These are phyloP conservation scores for Tolypocladium amazonense DNA, from an alignment of 2,329 filamentous ascomycete genomes.

Conservation along the genomic window DNA sequence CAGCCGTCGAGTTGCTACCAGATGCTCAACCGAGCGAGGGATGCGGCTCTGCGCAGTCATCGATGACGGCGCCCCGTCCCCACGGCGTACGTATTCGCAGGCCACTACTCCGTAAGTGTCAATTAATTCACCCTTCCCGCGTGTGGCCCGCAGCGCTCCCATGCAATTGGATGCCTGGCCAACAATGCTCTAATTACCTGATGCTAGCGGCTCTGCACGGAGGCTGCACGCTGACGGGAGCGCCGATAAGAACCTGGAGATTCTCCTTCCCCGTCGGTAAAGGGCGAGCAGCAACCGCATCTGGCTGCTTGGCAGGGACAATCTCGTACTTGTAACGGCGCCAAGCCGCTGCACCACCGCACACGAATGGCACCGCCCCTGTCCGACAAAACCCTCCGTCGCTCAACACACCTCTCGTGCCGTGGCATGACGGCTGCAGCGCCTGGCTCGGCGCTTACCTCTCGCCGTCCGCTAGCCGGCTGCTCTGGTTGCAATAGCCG, in stretches of 20 bases:
- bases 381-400: not conserved
- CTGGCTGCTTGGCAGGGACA: not conserved
- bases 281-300: not conserved
- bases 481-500: no score
- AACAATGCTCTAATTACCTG: not conserved
- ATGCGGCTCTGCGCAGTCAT: not conserved
- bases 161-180: no score
- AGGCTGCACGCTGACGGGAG: not conserved
- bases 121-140: not conserved
- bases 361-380: not conserved
- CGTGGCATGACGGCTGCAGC: not conserved
- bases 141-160: not conserved
- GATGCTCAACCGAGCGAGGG: not conserved
- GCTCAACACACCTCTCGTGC: not conserved
- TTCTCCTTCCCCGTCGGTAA: not conserved
- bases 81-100: no score
- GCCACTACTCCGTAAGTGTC: not conserved
- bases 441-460: not conserved
- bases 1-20: not conserved
- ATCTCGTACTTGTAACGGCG: not conserved
- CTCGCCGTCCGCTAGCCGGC: not conserved
- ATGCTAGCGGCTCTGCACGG: not conserved
- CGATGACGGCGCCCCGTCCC: not conserved
- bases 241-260: not conserved
- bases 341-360: not conserved